Evolutionary conservation across 805 yeast species (phyloP).

Genomic region (Ogataea naganishii): DNA sequence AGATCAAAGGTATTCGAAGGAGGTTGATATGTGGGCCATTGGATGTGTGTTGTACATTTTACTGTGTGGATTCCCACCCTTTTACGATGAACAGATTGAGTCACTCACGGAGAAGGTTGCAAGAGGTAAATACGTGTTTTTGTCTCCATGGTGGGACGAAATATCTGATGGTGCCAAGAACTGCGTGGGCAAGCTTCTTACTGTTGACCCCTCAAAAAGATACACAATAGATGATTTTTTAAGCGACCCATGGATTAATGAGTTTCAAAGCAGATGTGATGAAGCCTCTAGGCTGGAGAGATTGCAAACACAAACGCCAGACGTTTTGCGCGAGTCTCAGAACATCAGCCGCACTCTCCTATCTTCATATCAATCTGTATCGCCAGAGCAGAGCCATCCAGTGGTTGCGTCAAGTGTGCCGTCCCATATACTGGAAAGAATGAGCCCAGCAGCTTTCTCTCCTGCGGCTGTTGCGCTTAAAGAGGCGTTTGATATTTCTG

Average conservation of each 20-base stretch:
- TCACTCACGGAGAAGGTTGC: conserved; percentile 70
- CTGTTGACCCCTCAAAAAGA: conserved; percentile 61
- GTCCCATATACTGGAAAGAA: conserved; percentile 7
- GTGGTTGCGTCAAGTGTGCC: too few relatives aligned
- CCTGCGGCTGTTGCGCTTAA: conserved; percentile 53
- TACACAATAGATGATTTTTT: conserved; percentile 67
- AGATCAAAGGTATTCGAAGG: conserved; percentile 85
- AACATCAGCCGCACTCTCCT: background rate
- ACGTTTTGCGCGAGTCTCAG: background rate
- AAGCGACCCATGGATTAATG: conserved; percentile 66
- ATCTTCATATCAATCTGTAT: background rate
- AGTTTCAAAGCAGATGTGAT: conserved; percentile 21
- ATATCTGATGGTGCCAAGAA: conserved; percentile 60
- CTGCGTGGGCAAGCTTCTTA: conserved; percentile 56
- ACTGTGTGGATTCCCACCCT: conserved; percentile 96
- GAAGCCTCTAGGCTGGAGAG: conserved; percentile 17
- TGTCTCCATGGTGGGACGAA: conserved; percentile 89
- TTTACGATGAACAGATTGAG: conserved; percentile 77
- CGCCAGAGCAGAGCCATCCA: background rate
- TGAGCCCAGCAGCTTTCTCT: conserved; percentile 29
- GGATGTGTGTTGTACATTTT: conserved; percentile 94
- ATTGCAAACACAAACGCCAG: conserved; percentile 5
- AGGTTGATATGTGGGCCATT: conserved; percentile 98
- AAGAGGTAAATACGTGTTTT: conserved; percentile 66
- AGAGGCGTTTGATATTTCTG: conserved; percentile 51